Percentiles rank a stretch among this genome's conserved stretches.
These are phyloP conservation scores for Adiantum capillusveneris DNA, from an alignment of 75 land plant species.

Conservation along the genomic window DNA sequence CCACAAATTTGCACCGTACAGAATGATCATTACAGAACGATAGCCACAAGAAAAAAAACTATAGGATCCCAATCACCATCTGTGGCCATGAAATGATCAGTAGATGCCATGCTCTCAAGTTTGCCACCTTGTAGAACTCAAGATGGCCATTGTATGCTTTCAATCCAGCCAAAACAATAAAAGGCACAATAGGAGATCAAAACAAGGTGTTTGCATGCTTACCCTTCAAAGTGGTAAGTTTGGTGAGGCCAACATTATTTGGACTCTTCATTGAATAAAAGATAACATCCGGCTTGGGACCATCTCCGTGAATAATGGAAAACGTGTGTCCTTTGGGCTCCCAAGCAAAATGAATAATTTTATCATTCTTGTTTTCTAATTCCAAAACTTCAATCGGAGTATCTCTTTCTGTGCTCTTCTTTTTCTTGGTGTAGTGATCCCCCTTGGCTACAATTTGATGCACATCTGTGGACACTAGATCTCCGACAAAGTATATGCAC, in stretches of 20 bases:
- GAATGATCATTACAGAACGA: no score
- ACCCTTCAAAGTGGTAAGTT: constrained; percentile 79
- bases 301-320: constrained; percentile 93
- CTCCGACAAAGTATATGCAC: no score
- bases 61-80: constrained; percentile 98
- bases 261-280: constrained; percentile 83
- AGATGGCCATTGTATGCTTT: constrained; percentile 89
- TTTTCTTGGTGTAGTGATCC: constrained; percentile 88
- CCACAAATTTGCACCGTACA: constrained; percentile 75
- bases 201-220: constrained; percentile 88
- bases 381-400: constrained; percentile 95
- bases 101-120: constrained; percentile 86
- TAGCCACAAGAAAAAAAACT: constrained; percentile 34
- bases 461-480: no score
- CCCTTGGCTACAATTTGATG: constrained; percentile 92
- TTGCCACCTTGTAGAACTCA: constrained; percentile 91
- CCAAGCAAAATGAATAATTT: constrained; percentile 93
- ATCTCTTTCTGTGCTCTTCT: constrained; percentile 93
- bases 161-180: constrained; percentile 73
- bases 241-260: constrained; percentile 56
- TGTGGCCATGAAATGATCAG: constrained; percentile 95
- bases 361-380: constrained; percentile 94
- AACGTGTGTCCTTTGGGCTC: constrained; percentile 96
- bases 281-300: constrained; percentile 68
- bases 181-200: constrained; percentile 91